These are phyloP conservation scores for Wickerhamiella dianesei DNA, from an alignment of 805 yeast genomes.

Conservation along the genomic window DNA sequence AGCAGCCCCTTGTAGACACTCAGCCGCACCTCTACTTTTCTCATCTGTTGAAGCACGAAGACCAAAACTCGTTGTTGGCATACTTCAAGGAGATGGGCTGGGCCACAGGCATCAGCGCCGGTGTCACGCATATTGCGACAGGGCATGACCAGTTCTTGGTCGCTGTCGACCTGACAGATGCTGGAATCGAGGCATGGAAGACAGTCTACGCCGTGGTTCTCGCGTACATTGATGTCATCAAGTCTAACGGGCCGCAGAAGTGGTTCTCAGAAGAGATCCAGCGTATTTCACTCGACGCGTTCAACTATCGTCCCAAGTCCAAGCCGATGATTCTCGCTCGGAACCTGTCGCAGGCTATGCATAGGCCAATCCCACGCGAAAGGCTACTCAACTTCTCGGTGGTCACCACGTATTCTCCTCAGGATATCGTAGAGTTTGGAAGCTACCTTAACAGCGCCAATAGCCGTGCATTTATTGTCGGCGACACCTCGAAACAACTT, in stretches of 20 bases:
- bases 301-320: conserved; percentile 68
- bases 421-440: conserved; percentile 37
- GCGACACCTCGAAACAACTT: conserved; percentile 36
- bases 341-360: conserved; percentile 45
- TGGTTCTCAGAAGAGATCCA: conserved; percentile 72
- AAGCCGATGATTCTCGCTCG: conserved; percentile 65
- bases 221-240: conserved; percentile 57
- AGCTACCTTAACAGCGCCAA: conserved; percentile 42
- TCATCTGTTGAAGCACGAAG: conserved; percentile 87
- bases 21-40: conserved; percentile 60
- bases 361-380: conserved; percentile 51
- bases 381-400: conserved; percentile 45
- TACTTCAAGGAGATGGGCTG: conserved; percentile 58
- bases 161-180: conserved; percentile 60
- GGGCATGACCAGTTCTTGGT: conserved; percentile 58
- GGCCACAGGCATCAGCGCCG: conserved; percentile 70
- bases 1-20: conserved; percentile 48
- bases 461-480: conserved; percentile 39
- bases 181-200: conserved; percentile 49
- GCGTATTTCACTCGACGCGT: conserved; percentile 52
- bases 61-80: conserved; percentile 67
- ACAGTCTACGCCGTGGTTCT: conserved; percentile 47
- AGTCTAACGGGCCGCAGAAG: conserved; percentile 45
- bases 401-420: conserved; percentile 45
- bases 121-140: conserved; percentile 39